These are phyloP conservation scores for Isatis tinctoria DNA, from an alignment of 345 rosid species.

Conservation along the genomic window DNA sequence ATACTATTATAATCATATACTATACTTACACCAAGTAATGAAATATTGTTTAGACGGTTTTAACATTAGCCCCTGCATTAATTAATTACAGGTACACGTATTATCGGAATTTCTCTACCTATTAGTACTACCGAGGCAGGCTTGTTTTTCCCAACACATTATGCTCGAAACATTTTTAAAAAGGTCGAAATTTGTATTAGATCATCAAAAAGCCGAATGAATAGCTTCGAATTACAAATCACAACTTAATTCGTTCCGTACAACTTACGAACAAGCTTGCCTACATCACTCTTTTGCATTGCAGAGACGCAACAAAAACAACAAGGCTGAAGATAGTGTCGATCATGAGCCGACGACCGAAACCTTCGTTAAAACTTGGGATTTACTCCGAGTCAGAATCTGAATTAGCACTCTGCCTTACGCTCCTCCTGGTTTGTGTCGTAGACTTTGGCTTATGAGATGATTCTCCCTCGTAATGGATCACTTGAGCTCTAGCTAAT, in stretches of 20 bases:
- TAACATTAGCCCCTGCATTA: too few species aligned
- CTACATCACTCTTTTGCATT: not conserved
- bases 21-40: too few species aligned
- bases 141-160: not conserved
- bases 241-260: not conserved
- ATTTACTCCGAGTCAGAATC: slow-evolving; percentile 65
- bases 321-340: not conserved
- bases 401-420: slow-evolving; percentile 53
- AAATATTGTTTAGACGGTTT: too few species aligned
- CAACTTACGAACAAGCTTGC: not conserved
- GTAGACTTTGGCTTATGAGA: slow-evolving; percentile 50
- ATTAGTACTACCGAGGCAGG: not conserved
- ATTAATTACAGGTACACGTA: too few species aligned
- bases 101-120: not conserved
- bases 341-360: not conserved
- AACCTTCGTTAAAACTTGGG: not conserved
- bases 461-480: slow-evolving; percentile 78
- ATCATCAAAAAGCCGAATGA: not conserved
- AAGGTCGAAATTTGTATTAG: not conserved
- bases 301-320: not conserved
- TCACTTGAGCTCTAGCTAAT: slow-evolving; percentile 80
- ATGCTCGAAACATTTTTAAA: not conserved
- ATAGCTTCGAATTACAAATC: not conserved
- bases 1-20: too few species aligned
- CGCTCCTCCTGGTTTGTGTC: slow-evolving; percentile 56